These are phyloP conservation scores for Metschnikowia anglica DNA, from an alignment of 805 yeast species.

Conservation along the genomic window DNA sequence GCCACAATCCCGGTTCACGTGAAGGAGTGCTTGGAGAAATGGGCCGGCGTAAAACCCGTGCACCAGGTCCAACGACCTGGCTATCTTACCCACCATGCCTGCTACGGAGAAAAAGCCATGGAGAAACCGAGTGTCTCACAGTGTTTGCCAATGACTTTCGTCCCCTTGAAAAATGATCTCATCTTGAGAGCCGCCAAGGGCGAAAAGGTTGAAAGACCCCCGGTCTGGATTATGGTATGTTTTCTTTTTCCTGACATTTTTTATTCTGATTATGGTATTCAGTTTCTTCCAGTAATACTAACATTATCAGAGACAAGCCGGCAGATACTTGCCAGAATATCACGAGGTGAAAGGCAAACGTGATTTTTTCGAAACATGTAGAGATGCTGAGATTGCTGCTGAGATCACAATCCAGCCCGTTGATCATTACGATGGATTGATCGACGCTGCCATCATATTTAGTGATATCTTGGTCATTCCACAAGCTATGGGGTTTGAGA, in stretches of 20 bases:
- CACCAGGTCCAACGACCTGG: conserved; percentile 4
- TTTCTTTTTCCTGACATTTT: background rate
- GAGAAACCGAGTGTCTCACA: background rate
- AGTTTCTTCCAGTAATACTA: conserved; percentile 9
- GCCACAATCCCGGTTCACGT: conserved; percentile 10
- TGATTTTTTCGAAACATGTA: conserved; percentile 93
- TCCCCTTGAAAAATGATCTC: conserved; percentile 83
- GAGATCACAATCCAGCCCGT: conserved; percentile 95
- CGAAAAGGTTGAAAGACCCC: conserved; percentile 92
- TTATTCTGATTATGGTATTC: too few relatives aligned
- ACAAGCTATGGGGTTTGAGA: conserved; percentile 96
- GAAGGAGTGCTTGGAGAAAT: conserved; percentile 2
- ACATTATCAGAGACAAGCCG: conserved; percentile 75
- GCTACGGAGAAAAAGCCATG: conserved; percentile 3
- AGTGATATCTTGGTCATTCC: conserved; percentile 95
- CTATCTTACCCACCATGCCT: background rate
- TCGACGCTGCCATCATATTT: conserved; percentile 97
- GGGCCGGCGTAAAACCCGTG: conserved; percentile 11
- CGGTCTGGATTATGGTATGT: conserved; percentile 90
- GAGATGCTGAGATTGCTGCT: conserved; percentile 91
- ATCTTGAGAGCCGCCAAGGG: conserved; percentile 89
- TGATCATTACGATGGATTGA: conserved; percentile 79
- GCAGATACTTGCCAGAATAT: conserved; percentile 88
- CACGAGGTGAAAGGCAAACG: conserved; percentile 81
- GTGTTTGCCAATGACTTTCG: conserved; percentile 46